Base-by-base conservation (phyloP, 208 protist species). In the Leishmania gerbilli region DNA sequence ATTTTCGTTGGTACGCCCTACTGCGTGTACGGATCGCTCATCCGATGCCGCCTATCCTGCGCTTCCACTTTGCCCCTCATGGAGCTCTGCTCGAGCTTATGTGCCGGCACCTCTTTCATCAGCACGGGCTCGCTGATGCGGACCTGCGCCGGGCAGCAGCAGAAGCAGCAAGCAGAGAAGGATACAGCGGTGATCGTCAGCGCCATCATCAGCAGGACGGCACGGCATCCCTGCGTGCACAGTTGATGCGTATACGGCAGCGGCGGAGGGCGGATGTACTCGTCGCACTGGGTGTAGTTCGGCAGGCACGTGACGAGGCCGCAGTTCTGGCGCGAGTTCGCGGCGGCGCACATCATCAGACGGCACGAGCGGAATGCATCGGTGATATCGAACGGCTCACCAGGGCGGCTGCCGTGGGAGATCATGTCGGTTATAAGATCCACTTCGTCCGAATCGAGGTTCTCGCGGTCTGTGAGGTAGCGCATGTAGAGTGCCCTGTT, bases 251-350 rank as follows among this genome's bases (percentile, higher is more conserved):
- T 77, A 77, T 88, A 79, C 24, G 90, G 87, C 75, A 89, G 78
- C 55, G 88, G 88, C 11, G 90, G 88, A 11, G 90, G 88, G 11
- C 56, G 71, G 55, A 94, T 90, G 81, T 84, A 94, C 84, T 91
- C 85, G 81, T 86, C 80, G 86, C 90, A 94, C 82, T 94, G 87
- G 58, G 87, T 92, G 84, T 89, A 88, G 85, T 92, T 90, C 9
- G 88, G 88, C 60, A 89, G 65, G 78, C 90, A 94, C 1, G 90
- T 94, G 42, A 89, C 31, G 34, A 94, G 88, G 51, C 90, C 90
- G 76, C 90, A 94, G 85, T 88, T 90, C 55, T 88, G 42, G 62
- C 90, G 88, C 15, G 86, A 85, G 27, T 42, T 72, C 2, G 87
- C 88, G 9, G 90, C 88, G 21, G 83, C 74, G 79, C 90, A 94